Evolutionary conservation across 345 rosid species (phyloP).

Genomic region (Salix viminalis): DNA sequence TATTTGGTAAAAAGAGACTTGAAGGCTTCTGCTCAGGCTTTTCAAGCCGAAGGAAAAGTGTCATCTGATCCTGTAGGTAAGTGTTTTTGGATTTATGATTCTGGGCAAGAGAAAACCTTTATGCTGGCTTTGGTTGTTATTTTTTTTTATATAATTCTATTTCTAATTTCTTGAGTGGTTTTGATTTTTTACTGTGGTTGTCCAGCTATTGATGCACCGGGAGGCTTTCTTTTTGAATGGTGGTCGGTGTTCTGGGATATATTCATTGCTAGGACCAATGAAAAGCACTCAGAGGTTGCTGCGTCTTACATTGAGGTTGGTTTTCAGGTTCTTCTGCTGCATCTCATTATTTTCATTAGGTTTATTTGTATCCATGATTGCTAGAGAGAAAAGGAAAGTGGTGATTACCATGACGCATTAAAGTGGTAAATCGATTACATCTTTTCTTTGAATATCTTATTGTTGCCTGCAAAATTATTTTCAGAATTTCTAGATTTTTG

Average conservation of each 20-base stretch:
- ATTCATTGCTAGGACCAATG: conserved; percentile 96
- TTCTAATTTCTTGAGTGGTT: neutral
- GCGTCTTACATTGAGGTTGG: conserved; percentile 95
- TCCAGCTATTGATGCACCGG: conserved; percentile 97
- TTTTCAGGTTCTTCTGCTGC: neutral
- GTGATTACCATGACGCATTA: neutral
- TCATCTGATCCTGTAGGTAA: conserved; percentile 97
- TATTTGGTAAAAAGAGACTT: conserved; percentile 90
- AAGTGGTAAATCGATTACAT: neutral
- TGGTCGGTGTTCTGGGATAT: conserved; percentile 99
- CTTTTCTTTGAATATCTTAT: neutral
- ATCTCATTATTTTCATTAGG: neutral
- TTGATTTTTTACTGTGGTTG: conserved; percentile 18
- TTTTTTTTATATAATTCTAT: neutral
- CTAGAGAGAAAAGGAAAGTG: neutral
- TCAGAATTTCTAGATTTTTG: neutral
- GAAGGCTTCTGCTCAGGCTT: conserved; percentile 96
- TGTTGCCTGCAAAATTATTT: neutral
- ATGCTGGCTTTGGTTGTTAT: neutral
- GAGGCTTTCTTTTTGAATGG: conserved; percentile 99
- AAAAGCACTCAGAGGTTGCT: conserved; percentile 98
- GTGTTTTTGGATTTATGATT: conserved; percentile 5
- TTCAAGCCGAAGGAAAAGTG: conserved; percentile 95
- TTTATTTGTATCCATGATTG: neutral
- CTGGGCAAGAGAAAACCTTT: neutral